Evolutionary conservation across 352 stramenopile species (phyloP), one percentile per base, ranked within the genome.

Genomic region (Pythium brachiatum): DNA sequence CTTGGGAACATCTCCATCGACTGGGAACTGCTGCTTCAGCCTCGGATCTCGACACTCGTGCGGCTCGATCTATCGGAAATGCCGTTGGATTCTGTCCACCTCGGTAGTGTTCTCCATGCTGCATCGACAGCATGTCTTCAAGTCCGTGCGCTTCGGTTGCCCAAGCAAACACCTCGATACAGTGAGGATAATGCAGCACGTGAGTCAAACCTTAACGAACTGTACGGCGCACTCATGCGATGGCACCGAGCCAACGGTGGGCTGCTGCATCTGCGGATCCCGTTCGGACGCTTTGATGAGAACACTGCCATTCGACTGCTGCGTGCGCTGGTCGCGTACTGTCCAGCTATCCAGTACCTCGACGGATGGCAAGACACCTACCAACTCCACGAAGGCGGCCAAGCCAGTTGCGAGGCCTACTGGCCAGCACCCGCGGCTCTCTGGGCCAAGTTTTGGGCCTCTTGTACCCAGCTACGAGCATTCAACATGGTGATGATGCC

Each of bases 331-430:
- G 34, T 47, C 21, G 56, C 56, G 21, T 62, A 62, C 46, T 62
- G 56, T 23, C 56, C 56, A 3, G 46, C 38, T 6, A 62, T 62
- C n/a, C 27, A 62, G 56, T 62, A 41, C 46, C 32, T 62, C 21
- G 56, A 62, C 32, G 56, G 56, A 4, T 62, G 56, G 56, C 56
- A 62, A 56, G 56, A 62, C 32, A 62, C 44, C 6, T 62, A 62
- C 46, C 31, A 36, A 7, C 44, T 55, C 13, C 25, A 62, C 32
- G 46, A 27, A 25, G 21, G 36, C 23, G 56, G 56, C 13, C 44
- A 46, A 12, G 46, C 32, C 20, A 54, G 56, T 50, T 62, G 56
- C 47, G 56, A 62, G 3, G 56, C 29, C 2, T 62, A 55, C 32
- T 62, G 56, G 56, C 56, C 56, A 15, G 56, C 56, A n/a, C 46